Conservation (phyloP, 176 grass and related monocot genomes). For the Avena eriantha region DNA sequence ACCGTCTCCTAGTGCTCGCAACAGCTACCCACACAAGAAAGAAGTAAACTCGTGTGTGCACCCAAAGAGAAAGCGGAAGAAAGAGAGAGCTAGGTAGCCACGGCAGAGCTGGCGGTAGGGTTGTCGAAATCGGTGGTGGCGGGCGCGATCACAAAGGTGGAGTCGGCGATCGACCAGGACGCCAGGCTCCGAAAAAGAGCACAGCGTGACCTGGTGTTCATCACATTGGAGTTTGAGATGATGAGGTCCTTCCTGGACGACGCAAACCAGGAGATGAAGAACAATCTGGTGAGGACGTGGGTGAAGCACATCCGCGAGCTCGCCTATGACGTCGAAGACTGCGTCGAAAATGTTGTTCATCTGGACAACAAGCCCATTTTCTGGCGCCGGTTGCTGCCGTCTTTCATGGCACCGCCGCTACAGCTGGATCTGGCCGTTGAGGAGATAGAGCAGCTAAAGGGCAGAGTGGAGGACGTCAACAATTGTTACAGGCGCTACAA, state of each 20-base stretch:
- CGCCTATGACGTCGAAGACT: slow-evolving; percentile 22
- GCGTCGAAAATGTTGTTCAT: slow-evolving; percentile 10
- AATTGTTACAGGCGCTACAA: background rate
- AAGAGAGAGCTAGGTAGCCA: background rate
- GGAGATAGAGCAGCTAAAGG: background rate
- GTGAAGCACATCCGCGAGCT: background rate
- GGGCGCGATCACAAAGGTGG: background rate
- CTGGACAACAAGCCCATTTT: background rate
- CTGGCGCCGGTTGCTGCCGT: background rate
- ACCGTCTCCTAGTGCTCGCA: too few relatives aligned
- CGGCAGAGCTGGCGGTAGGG: slow-evolving; percentile 27
- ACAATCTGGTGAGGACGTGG: too few relatives aligned
- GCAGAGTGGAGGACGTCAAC: slow-evolving; percentile 27
- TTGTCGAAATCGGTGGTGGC: background rate
- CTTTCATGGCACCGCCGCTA: background rate
- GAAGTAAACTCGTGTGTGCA: too few relatives aligned
- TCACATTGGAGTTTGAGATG: slow-evolving; percentile 28
- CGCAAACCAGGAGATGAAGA: background rate
- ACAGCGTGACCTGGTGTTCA: background rate
- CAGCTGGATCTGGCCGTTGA: background rate
- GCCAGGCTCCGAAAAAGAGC: background rate
- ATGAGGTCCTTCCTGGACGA: slow-evolving; percentile 19
- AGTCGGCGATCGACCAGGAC: slow-evolving; percentile 19
- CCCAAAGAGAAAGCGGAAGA: too few relatives aligned
- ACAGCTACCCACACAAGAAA: too few relatives aligned